A percentile compares a stretch with the other conserved stretches of the same genome.
Conservation (phyloP, 768 basidiomycete species). For the Termitomyces sp. region DNA sequence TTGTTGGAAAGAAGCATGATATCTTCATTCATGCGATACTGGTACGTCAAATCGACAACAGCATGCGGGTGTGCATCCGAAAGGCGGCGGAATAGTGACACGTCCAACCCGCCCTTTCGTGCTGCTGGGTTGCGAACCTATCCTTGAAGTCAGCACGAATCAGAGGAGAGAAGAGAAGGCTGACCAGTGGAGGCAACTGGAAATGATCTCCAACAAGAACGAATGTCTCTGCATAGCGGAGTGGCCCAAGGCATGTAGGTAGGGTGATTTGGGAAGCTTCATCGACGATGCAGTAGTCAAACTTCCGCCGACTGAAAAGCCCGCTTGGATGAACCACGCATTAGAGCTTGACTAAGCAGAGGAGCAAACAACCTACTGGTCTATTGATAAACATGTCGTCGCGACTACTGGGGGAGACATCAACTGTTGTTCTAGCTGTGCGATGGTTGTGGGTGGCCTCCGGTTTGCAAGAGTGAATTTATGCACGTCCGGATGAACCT, state of each 20-base stretch:
- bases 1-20: conserved; percentile 91
- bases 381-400: conserved; percentile 90
- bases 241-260: conserved; percentile 91
- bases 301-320: conserved; percentile 77
- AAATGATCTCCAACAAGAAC: conserved; percentile 97
- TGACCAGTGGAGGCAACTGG: conserved; percentile 91
- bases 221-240: conserved; percentile 87
- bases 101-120: conserved; percentile 81
- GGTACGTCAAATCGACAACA: conserved; percentile 80
- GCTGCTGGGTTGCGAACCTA: conserved; percentile 83
- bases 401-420: conserved; percentile 92
- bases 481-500: conserved; percentile 84
- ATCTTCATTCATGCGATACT: conserved; percentile 96
- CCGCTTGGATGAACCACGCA: conserved; percentile 45
- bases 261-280: conserved; percentile 98
- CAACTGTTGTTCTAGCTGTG: conserved; percentile 77
- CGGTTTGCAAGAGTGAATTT: conserved; percentile 64
- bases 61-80: conserved; percentile 85
- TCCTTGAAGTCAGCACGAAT: background rate
- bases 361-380: conserved; percentile 63
- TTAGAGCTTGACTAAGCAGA: background rate
- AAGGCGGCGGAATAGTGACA: conserved; percentile 85
- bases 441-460: conserved; percentile 59
- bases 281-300: conserved; percentile 97
- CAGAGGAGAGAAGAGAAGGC: conserved; percentile 12